Conservation (phyloP, 2,329 filamentous ascomycete species). For the Phyllosticta citribraziliensis region DNA sequence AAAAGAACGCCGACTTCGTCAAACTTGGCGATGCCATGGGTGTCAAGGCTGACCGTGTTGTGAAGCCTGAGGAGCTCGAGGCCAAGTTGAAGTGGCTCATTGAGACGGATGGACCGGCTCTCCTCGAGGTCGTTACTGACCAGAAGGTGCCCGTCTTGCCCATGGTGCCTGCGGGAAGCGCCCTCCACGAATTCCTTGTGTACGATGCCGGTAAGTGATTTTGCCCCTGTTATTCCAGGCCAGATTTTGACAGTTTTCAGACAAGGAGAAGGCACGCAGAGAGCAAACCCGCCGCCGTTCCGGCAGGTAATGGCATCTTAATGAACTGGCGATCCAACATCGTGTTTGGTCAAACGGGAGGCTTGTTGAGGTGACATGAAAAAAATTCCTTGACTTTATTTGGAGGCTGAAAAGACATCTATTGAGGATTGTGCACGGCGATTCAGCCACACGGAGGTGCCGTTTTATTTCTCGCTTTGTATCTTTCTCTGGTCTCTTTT, state of each 20-base stretch:
- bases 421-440: background rate
- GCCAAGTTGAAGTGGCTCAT: slow-evolving; percentile 82
- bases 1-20: slow-evolving; percentile 91
- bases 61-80: slow-evolving; percentile 66
- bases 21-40: slow-evolving; percentile 89
- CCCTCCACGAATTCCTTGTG: slow-evolving; percentile 84
- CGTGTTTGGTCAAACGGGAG: background rate
- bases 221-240: background rate
- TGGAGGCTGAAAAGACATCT: background rate
- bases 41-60: slow-evolving; percentile 61
- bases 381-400: no score
- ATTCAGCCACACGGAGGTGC: background rate
- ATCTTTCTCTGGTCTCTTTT: background rate
- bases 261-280: slow-evolving; percentile 57
- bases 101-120: slow-evolving; percentile 71
- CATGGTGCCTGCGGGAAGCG: slow-evolving; percentile 86
- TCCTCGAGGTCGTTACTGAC: slow-evolving; percentile 87
- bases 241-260: slow-evolving; percentile 28
- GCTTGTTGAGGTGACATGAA: background rate
- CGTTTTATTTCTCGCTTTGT: background rate
- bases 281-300: slow-evolving; percentile 58
- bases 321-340: background rate
- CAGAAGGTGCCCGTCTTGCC: slow-evolving; percentile 87
- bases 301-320: slow-evolving; percentile 14
- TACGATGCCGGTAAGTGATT: slow-evolving; percentile 62